Base-by-base conservation (phyloP, 257 asterid genomes). In the Gentiana macrophylla region DNA sequence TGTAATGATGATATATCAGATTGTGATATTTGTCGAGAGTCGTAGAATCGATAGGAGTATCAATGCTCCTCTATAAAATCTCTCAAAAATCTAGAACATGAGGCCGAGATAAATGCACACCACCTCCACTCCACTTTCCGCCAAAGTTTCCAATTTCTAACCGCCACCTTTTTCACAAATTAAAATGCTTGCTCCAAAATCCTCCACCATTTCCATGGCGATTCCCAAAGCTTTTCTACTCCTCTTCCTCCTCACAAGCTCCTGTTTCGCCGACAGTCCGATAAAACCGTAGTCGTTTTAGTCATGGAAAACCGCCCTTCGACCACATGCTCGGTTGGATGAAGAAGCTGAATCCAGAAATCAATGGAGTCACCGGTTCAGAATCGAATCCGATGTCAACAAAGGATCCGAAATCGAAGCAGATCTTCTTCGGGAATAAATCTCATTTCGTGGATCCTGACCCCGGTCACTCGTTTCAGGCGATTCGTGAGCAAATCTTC, bases 271-370 rank as follows among this genome's bases (percentile, higher is more conserved):
- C 8, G 57, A 58, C 0, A 72, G 82, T 34, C 94, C 94, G 5
- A 80, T 90, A 12, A 90, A 6, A 86, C 91, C 4, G 94, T 90
- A 70, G 97, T 90, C 61, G 81, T 90, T 46, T 56, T 90, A 59
- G 96, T 86, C 35, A 90, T 90, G 97, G 96, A 90, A 74, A 90
- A 90, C 67, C 80, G 96, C 6, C 97, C n/a, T 90, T 90, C 75
- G 97, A 90, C 74, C 97, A 90, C 69, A 84, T 90, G 94, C 57
- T 90, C 9, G 97, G 96, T 0, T 90, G 97, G 97, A 82, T 90
- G 95, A 90, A 90, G 78, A 84, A 80, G 45, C 76, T 84, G 44
- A 84, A 86, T 60, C 94, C 84, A 0, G 78, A 82, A 3, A 90
- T 90, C 60, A 71, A 90, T 1, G 98, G 98, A 0, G 94, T 86